Percentiles rank a stretch among this genome's conserved stretches.
Evolutionary conservation across 345 rosid species (phyloP).

Genomic region (Alliaria petiolata): DNA sequence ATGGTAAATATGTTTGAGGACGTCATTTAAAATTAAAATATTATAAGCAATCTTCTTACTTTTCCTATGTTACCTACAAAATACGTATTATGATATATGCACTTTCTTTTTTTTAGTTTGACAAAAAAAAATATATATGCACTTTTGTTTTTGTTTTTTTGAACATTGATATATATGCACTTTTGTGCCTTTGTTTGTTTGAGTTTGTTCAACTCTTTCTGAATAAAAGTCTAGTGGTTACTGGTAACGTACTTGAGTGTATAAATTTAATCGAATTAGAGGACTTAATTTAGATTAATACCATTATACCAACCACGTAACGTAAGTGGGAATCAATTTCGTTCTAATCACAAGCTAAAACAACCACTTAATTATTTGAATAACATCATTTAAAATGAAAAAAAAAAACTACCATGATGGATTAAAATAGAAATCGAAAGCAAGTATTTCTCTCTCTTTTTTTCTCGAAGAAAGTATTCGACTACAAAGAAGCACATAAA

Average conservation of each 20-base stretch:
- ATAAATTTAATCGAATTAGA: not conserved
- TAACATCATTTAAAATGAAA: constrained; percentile 3
- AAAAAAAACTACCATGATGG: not conserved
- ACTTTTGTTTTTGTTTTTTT: too few species aligned
- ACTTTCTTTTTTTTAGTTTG: too few species aligned
- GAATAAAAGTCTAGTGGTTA: constrained; percentile 12
- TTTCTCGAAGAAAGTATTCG: not conserved
- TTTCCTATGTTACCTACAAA: constrained; percentile 14
- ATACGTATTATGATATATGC: constrained; percentile 9
- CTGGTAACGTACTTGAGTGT: too few species aligned
- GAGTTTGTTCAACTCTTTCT: constrained; percentile 28
- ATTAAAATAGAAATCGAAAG: not conserved
- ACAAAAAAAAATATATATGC: too few species aligned
- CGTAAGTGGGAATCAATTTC: constrained; percentile 17
- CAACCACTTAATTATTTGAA: not conserved
- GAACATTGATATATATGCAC: constrained; percentile 4
- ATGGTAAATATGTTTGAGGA: constrained; percentile 5
- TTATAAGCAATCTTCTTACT: constrained; percentile 10
- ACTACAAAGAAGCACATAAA: constrained; percentile 3
- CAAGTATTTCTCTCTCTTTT: not conserved
- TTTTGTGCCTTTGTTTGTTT: constrained; percentile 28
- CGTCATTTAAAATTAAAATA: constrained; percentile 3
- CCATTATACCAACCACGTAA: not conserved
- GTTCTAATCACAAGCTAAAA: not conserved
- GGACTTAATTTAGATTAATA: not conserved